Evolutionary conservation across 2,329 filamentous ascomycete genomes (phyloP).

Genomic region (Calonectria pteridis): DNA sequence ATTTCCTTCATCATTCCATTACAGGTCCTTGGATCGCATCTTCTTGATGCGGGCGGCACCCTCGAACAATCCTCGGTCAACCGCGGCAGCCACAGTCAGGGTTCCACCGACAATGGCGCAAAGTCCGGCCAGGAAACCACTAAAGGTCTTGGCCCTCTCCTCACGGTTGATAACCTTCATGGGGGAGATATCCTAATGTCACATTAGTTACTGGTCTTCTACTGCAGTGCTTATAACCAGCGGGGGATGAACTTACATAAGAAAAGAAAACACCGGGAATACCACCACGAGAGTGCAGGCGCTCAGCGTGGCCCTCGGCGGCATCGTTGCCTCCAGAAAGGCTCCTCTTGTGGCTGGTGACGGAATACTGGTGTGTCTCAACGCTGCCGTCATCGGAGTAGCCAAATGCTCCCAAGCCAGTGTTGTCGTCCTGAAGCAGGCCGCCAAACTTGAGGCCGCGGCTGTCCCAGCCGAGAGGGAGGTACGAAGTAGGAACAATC

Average conservation of each 20-base stretch:
- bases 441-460: constrained; percentile 51
- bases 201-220: constrained; percentile 32
- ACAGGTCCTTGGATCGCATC: constrained; percentile 73
- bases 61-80: constrained; percentile 93
- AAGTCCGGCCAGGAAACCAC: constrained; percentile 91
- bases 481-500: constrained; percentile 95
- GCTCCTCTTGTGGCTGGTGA: constrained; percentile 95
- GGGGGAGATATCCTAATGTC: constrained; percentile 87
- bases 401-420: constrained; percentile 68
- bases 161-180: constrained; percentile 99
- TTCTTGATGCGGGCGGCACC: constrained; percentile 89
- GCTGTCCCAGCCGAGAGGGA: constrained; percentile 90
- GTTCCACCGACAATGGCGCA: constrained; percentile 97
- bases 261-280: constrained; percentile 99
- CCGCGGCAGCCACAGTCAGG: constrained; percentile 91
- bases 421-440: constrained; percentile 68
- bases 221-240: not conserved
- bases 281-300: constrained; percentile 88
- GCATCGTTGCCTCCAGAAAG: constrained; percentile 86
- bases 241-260: constrained; percentile 75
- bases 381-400: constrained; percentile 80
- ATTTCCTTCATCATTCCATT: constrained; percentile 53
- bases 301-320: constrained; percentile 91
- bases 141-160: constrained; percentile 87
- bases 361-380: constrained; percentile 98